These are phyloP conservation scores for Daldinia sp. DNA, from an alignment of 2,329 filamentous ascomycete species.

Conservation along the genomic window DNA sequence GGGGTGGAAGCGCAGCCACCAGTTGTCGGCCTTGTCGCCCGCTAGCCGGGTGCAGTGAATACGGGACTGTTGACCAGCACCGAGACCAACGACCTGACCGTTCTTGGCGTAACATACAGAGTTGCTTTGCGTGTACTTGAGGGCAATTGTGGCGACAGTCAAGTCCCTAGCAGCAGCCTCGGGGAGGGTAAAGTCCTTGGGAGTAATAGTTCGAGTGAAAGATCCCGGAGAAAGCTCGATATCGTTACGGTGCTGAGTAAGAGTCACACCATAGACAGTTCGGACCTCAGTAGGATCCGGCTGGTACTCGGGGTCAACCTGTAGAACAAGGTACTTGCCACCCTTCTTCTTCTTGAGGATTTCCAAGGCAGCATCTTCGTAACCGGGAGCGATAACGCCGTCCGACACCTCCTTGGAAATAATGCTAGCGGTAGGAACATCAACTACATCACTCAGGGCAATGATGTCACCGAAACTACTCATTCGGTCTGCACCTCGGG, in stretches of 20 bases:
- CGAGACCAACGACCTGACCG: constrained; percentile 92
- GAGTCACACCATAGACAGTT: constrained; percentile 87
- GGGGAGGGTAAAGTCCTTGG: constrained; percentile 80
- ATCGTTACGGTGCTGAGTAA: constrained; percentile 93
- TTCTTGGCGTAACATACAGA: constrained; percentile 97
- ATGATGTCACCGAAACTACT: constrained; percentile 98
- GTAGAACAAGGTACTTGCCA: constrained; percentile 92
- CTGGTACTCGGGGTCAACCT: constrained; percentile 89
- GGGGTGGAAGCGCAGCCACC: constrained; percentile 99
- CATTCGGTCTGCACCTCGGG: constrained; percentile 96
- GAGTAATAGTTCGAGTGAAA: constrained; percentile 85
- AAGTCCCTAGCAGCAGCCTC: constrained; percentile 87
- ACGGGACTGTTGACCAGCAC: constrained; percentile 94
- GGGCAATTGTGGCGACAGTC: constrained; percentile 92
- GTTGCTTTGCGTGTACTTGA: constrained; percentile 99
- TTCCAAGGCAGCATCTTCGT: constrained; percentile 83
- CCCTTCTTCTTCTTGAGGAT: constrained; percentile 98
- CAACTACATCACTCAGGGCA: constrained; percentile 88
- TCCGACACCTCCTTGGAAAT: constrained; percentile 98
- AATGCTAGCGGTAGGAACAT: constrained; percentile 93
- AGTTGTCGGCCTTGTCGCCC: constrained; percentile 98
- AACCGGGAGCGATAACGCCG: constrained; percentile 91
- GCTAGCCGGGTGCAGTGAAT: constrained; percentile 98
- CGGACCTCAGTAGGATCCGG: constrained; percentile 84
- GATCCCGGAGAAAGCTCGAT: constrained; percentile 84